Conservation (phyloP, 768 basidiomycete genomes). For the Lentinula sp. region DNA sequence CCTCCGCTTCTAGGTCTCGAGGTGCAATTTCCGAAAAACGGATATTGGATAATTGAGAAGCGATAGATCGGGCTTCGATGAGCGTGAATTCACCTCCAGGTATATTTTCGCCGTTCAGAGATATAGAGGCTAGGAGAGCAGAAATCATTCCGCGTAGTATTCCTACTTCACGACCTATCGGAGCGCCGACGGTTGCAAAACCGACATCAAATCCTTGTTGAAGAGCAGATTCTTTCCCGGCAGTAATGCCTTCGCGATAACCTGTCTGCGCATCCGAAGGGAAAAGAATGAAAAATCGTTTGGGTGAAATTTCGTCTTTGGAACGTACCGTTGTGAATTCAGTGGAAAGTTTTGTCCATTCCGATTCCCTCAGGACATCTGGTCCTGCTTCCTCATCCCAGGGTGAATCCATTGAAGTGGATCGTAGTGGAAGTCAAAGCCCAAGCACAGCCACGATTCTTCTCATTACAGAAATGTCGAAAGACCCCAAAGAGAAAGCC, state of each 20-base stretch:
- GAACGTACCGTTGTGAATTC: conserved; percentile 64
- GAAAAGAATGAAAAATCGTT: background rate
- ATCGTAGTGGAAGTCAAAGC: background rate
- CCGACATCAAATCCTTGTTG: conserved; percentile 90
- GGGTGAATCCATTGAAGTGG: conserved; percentile 42
- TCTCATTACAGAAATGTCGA: background rate
- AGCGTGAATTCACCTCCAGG: conserved; percentile 17
- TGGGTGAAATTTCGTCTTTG: background rate
- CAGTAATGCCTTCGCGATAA: conserved; percentile 93
- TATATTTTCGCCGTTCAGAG: conserved; percentile 16
- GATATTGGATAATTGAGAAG: conserved; percentile 48
- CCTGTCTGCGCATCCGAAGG: conserved; percentile 52
- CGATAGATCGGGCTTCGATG: conserved; percentile 47
- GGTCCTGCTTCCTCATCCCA: conserved; percentile 48
- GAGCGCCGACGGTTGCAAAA: conserved; percentile 66
- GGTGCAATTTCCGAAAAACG: conserved; percentile 71
- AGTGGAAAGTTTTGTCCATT: conserved; percentile 64
- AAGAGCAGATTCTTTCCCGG: conserved; percentile 81
- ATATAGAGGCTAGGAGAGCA: conserved; percentile 54
- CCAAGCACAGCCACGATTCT: background rate
- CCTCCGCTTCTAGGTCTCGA: conserved; percentile 70
- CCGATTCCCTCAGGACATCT: conserved; percentile 34
- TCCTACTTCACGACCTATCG: conserved; percentile 75
- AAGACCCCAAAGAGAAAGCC: background rate
- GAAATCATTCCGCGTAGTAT: conserved; percentile 66